Conservation (phyloP, 2,329 filamentous ascomycete species). For the Cordyceps sp. region DNA sequence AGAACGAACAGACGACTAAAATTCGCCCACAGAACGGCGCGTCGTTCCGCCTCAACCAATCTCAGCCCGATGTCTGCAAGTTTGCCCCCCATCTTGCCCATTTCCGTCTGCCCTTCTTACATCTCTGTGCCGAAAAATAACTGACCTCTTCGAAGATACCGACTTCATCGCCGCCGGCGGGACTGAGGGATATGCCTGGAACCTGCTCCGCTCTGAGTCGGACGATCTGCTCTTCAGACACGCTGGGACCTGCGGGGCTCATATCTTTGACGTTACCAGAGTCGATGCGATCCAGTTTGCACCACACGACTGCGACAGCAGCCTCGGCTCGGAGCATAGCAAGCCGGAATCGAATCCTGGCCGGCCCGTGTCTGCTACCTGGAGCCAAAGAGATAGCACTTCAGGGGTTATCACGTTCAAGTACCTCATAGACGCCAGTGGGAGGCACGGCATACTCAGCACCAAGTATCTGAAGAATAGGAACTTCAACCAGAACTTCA, state of each 20-base stretch:
- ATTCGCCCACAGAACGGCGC: constrained; percentile 14
- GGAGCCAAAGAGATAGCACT: constrained; percentile 14
- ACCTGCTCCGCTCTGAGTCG: constrained; percentile 26
- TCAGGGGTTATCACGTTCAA: constrained; percentile 24
- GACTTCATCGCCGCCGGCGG: constrained; percentile 24
- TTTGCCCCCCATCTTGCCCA: constrained; percentile 1
- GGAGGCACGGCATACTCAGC: constrained; percentile 23
- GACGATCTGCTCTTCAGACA: constrained; percentile 25
- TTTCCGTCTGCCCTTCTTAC: neutral
- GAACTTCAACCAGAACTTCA: constrained; percentile 25
- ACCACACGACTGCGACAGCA: neutral
- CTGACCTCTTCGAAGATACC: constrained; percentile 14
- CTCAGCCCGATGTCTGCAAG: constrained; percentile 16
- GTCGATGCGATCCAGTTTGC: constrained; percentile 16
- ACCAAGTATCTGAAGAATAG: constrained; percentile 33
- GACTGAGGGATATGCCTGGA: constrained; percentile 23
- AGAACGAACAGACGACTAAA: neutral
- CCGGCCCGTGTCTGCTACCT: constrained; percentile 19
- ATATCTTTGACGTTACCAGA: constrained; percentile 21
- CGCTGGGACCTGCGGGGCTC: constrained; percentile 20
- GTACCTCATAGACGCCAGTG: constrained; percentile 32
- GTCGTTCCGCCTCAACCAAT: constrained; percentile 19
- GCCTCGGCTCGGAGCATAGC: neutral
- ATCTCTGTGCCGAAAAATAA: neutral
- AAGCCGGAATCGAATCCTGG: constrained; percentile 7